Conservation (phyloP, 164 flowering plant species). For the Santalum album region DNA sequence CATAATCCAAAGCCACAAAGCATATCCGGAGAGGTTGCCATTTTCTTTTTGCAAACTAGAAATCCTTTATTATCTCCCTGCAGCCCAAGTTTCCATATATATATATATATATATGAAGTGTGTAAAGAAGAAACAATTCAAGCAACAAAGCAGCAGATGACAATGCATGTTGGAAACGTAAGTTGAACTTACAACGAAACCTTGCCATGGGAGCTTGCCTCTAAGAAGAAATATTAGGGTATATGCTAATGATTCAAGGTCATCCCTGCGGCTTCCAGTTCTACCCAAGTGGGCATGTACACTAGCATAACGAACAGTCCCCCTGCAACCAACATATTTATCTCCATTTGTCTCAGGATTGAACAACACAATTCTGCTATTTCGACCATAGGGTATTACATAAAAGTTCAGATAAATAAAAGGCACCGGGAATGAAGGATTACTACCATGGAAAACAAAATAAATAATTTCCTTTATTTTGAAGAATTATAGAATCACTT, state of each 20-base stretch:
- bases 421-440: too few species aligned
- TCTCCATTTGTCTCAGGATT: background rate
- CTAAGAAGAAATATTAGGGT: conserved; percentile 47
- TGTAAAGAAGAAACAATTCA: background rate
- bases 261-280: conserved; percentile 62
- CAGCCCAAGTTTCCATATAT: conserved; percentile 9
- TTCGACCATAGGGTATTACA: background rate
- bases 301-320: conserved; percentile 63
- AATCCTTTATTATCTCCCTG: conserved; percentile 62
- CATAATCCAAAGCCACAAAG: conserved; percentile 37
- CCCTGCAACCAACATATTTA: conserved; percentile 25
- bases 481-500: background rate
- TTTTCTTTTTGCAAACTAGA: conserved; percentile 54
- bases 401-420: too few species aligned
- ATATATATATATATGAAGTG: background rate
- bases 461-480: background rate
- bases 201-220: conserved; percentile 64
- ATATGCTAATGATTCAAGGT: conserved; percentile 58
- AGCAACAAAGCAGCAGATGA: background rate
- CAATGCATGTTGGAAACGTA: background rate
- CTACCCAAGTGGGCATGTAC: conserved; percentile 67
- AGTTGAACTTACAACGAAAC: conserved; percentile 27
- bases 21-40: conserved; percentile 44
- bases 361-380: too few species aligned
- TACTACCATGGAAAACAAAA: too few species aligned